Base-by-base conservation (phyloP, 2,329 filamentous ascomycete genomes). In the Epichloe typhina region DNA sequence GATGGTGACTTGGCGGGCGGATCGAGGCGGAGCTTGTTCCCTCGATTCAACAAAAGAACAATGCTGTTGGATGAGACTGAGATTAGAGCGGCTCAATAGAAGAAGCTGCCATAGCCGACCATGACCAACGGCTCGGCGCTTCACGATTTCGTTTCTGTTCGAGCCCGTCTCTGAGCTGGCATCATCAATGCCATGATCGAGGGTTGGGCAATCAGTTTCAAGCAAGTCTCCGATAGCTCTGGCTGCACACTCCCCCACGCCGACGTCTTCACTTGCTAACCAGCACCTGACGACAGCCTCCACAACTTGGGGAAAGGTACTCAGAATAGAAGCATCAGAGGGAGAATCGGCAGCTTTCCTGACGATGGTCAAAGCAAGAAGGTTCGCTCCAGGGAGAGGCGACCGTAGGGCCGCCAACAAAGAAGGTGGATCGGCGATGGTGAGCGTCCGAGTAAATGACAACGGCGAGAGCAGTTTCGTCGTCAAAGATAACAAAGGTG, bases 401-500 rank as follows among this genome's bases (percentile, higher is more conserved):
- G 78, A 80, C 45, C 63, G 62, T 15, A 83, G 67, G 23, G 78
- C 78, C 38, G 69, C 67, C 46, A 79, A 64, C 3, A 83, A 62
- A 13, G 72, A 67, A 5, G 73, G 68, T 42, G 74, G 69, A 23
- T 76, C 72, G 11, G 77, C 75, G 7, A 82, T 62, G 2, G 70
- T 65, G 54, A 82, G 66, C 15, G 73, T 66, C 43, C 76, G 69
- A 3, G 68, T 68, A 58, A 82, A 79, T 39, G 65, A 62, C 1
- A 82, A 64, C 0, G 78, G 76, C 0, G 69, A 63, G 15, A 83
- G 69, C 31, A 83, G 73, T 59, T 77, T 80, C 58, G 72, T 70
- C 43, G 77, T 70, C 35, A 83, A 65, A 50, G 69, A 72, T 54
- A 75, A 73, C 46, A 81, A 65, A 8, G 70, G 64, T 4, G 69